phyloP scores from a whole-genome alignment of 768 basidiomycete species.

The Leccinellum luteum region DNA sequence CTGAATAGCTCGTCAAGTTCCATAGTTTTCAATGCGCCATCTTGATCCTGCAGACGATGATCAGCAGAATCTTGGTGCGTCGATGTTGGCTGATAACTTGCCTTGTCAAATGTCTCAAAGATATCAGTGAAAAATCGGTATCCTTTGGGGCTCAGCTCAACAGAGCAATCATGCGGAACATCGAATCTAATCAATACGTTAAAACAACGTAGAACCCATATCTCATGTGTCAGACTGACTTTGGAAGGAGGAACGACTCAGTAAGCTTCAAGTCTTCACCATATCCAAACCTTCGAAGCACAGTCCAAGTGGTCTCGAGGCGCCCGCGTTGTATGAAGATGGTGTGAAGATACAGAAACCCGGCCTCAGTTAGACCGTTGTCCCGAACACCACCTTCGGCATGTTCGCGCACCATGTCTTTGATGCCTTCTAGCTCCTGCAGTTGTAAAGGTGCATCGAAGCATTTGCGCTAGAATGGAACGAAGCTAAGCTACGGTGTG shows the following conservation, averaged over 20 bases:
- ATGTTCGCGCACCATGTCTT: slow-evolving; percentile 82
- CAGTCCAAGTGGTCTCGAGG: slow-evolving; percentile 97
- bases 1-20: slow-evolving; percentile 90
- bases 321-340: slow-evolving; percentile 95
- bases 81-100: slow-evolving; percentile 21
- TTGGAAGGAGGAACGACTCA: slow-evolving; percentile 85
- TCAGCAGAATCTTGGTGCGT: slow-evolving; percentile 1
- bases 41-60: slow-evolving; percentile 67
- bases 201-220: slow-evolving; percentile 5
- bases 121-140: slow-evolving; percentile 98
- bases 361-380: slow-evolving; percentile 85
- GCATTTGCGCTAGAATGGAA: slow-evolving; percentile 71
- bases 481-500: background rate
- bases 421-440: slow-evolving; percentile 96
- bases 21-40: slow-evolving; percentile 80
- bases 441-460: slow-evolving; percentile 90
- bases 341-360: slow-evolving; percentile 93
- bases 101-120: slow-evolving; percentile 95
- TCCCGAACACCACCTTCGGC: slow-evolving; percentile 72
- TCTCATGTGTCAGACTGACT: slow-evolving; percentile 49
- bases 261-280: slow-evolving; percentile 89
- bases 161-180: slow-evolving; percentile 89
- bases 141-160: slow-evolving; percentile 90
- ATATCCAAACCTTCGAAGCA: slow-evolving; percentile 92
- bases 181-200: slow-evolving; percentile 64